Evolutionary conservation across 2,329 filamentous ascomycete species (phyloP), one percentile per base, ranked within the genome.

Genomic region (Aquanectria penicillioides): DNA sequence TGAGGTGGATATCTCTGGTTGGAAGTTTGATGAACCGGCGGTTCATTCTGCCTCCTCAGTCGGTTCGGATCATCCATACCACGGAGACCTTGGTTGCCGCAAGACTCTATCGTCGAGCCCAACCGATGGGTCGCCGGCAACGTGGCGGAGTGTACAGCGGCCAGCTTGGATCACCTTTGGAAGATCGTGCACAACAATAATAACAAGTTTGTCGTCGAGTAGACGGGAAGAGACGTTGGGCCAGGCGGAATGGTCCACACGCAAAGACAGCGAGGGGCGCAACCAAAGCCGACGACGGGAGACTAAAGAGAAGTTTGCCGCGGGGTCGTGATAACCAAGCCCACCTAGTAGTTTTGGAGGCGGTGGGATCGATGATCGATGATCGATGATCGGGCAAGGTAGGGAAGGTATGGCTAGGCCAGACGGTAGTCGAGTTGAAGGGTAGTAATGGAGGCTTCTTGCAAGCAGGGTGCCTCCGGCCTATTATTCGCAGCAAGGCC

Each of bases 51-150:
- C 85, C 90, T 89, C 81, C 88, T 84, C 73, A 87, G 83, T 74
- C 85, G 87, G 78, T 86, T 86, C 80, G 89, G 86, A 79, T 90
- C 88, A 82, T 94, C 92, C 92, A 95, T 95, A 74, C 86, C 88
- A 78, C 78, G 75, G 81, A 81, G 75, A 72, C 80, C 77, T 75
- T 79, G 76, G 76, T 82, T 77, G 72, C 77, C 75, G 77, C 80
- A 79, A 75, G 81, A 79, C 78, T 79, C 81, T 78, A 82, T 78
- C 78, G 81, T 80, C 78, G 84, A 82, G 82, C 85, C 82, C 74
- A 86, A 82, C 81, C 84, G 85, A 80, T 86, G 83, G 80, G 83
- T 84, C 81, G 82, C 84, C 80, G 87, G 87, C 61, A 70, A 63
- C 58, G 59, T 49, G 61, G 58, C 59, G 40, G 65, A 62, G 34